Conservation (phyloP, 176 grass and related monocot species). For the Avena atlantica region DNA sequence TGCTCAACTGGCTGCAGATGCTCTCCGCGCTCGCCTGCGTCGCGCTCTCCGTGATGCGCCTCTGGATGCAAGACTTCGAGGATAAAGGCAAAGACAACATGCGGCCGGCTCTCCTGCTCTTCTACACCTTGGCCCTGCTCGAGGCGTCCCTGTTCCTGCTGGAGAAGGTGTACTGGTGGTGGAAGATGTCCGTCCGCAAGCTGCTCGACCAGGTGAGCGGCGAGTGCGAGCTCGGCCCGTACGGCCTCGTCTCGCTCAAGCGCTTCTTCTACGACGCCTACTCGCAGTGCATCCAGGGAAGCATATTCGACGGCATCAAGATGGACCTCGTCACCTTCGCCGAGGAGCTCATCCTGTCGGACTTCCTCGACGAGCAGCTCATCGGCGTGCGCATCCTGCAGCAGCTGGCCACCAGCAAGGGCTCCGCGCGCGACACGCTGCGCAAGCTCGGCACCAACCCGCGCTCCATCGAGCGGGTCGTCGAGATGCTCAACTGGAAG, state of each 20-base stretch:
- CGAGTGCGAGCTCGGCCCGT: slow-evolving; percentile 52
- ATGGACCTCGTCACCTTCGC: slow-evolving; percentile 77
- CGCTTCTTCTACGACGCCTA: slow-evolving; percentile 79
- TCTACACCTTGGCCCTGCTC: slow-evolving; percentile 65
- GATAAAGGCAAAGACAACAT: slow-evolving; percentile 26
- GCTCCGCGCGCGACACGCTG: slow-evolving; percentile 41
- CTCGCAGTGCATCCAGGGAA: slow-evolving; percentile 57
- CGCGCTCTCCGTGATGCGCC: slow-evolving; percentile 53
- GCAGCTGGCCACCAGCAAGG: slow-evolving; percentile 35
- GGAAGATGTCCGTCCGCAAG: slow-evolving; percentile 30
- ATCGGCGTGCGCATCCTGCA: slow-evolving; percentile 64
- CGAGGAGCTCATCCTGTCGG: slow-evolving; percentile 58
- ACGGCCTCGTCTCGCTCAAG: slow-evolving; percentile 55
- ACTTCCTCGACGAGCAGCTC: slow-evolving; percentile 74
- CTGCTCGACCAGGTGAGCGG: slow-evolving; percentile 51
- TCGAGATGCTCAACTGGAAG: slow-evolving; percentile 71
- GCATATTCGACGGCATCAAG: slow-evolving; percentile 78
- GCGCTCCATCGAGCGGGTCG: slow-evolving; percentile 43
- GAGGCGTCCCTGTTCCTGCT: slow-evolving; percentile 69
- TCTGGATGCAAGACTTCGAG: slow-evolving; percentile 46
- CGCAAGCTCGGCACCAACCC: slow-evolving; percentile 56
- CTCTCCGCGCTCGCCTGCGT: slow-evolving; percentile 55
- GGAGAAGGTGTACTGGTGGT: slow-evolving; percentile 73
- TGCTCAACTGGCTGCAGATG: slow-evolving; percentile 60
- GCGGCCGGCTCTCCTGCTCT: slow-evolving; percentile 59